phyloP scores from a whole-genome alignment of 352 stramenopile genomes.

The Globisporangium iwayamae region DNA sequence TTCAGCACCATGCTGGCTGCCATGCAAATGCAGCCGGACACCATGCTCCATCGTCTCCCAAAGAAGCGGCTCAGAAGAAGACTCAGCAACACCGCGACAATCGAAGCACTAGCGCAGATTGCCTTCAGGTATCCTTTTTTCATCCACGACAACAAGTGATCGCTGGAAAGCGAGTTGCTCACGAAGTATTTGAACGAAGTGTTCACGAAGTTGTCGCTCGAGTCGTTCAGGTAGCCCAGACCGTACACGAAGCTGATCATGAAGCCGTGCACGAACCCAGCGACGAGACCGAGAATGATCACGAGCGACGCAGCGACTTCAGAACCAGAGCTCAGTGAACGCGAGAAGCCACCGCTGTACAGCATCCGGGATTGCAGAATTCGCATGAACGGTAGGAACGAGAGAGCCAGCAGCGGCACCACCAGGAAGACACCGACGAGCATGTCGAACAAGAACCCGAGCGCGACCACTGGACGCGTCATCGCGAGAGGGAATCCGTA shows the following conservation, averaged over 20 bases:
- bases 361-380: constrained; percentile 85
- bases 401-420: constrained; percentile 67
- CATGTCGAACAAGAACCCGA: constrained; percentile 88
- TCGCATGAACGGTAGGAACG: constrained; percentile 81
- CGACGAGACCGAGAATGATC: constrained; percentile 71
- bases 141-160: constrained; percentile 46
- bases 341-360: constrained; percentile 85
- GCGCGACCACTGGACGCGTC: constrained; percentile 59
- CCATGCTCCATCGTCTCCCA: constrained; percentile 59
- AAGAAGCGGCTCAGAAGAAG: constrained; percentile 57
- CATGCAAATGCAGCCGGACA: constrained; percentile 47
- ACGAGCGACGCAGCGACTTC: constrained; percentile 80
- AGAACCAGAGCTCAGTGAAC: constrained; percentile 67
- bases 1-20: constrained; percentile 49
- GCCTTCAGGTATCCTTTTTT: constrained; percentile 57
- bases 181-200: constrained; percentile 74
- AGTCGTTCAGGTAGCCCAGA: constrained; percentile 75
- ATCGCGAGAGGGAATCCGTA: constrained; percentile 60
- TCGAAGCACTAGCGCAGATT: constrained; percentile 41
- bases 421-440: constrained; percentile 78
- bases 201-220: constrained; percentile 70
- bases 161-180: constrained; percentile 29
- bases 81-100: constrained; percentile 47
- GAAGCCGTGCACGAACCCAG: constrained; percentile 77
- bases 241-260: constrained; percentile 63